A percentile compares a stretch with the other conserved stretches of the same genome.
Conservation (phyloP, 225 moss, liverwort and hornwort genomes). For the Physcomitrium patens region DNA sequence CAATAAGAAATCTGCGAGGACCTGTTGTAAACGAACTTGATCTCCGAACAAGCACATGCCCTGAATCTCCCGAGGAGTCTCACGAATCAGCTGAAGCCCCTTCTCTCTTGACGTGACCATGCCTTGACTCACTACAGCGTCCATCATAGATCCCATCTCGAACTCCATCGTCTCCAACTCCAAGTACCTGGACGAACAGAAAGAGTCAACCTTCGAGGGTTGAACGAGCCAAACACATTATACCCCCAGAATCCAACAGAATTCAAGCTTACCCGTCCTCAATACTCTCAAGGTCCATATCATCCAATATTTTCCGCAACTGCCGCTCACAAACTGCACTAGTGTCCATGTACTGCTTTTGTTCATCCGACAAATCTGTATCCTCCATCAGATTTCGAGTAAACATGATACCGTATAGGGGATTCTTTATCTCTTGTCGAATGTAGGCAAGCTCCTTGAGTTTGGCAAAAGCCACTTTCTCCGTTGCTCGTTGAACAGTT, state of each 20-base stretch:
- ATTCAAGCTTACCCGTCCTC: slow-evolving; percentile 54
- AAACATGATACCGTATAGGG: slow-evolving; percentile 59
- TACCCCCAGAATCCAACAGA: not conserved
- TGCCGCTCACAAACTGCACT: slow-evolving; percentile 57
- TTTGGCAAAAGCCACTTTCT: slow-evolving; percentile 60
- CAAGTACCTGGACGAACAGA: slow-evolving; percentile 37
- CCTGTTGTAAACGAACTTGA: slow-evolving; percentile 61
- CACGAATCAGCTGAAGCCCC: slow-evolving; percentile 58
- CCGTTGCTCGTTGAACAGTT: slow-evolving; percentile 60
- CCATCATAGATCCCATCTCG: slow-evolving; percentile 53
- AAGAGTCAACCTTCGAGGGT: not conserved
- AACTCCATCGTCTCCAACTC: slow-evolving; percentile 55
- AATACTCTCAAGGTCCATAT: slow-evolving; percentile 63
- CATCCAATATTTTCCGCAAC: slow-evolving; percentile 61
- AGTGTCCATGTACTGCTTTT: slow-evolving; percentile 50
- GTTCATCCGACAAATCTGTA: slow-evolving; percentile 54
- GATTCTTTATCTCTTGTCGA: slow-evolving; percentile 67
- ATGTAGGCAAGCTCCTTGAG: slow-evolving; percentile 63
- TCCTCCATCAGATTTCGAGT: slow-evolving; percentile 59
- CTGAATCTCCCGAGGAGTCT: slow-evolving; percentile 53
- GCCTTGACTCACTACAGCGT: slow-evolving; percentile 63
- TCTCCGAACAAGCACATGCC: slow-evolving; percentile 57
- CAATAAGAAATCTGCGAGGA: slow-evolving; percentile 59
- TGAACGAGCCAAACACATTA: not conserved
- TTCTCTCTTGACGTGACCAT: slow-evolving; percentile 41